Evolutionary conservation across 306 rosid genomes (phyloP).

Genomic region (Lupinus albus): DNA sequence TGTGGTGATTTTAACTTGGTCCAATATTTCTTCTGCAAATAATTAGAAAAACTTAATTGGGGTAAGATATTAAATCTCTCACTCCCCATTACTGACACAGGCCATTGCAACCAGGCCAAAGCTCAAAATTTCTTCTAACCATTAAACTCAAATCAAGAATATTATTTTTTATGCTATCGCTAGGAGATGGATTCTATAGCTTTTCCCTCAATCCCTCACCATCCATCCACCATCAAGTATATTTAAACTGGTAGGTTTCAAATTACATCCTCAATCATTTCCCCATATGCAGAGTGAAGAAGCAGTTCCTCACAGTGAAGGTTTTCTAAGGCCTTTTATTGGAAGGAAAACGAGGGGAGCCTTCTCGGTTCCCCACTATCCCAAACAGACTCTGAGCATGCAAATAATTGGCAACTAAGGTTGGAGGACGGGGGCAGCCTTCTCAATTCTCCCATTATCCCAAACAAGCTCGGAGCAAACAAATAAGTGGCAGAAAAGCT

Average conservation of each 20-base stretch:
- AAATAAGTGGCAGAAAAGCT: conserved; percentile 38
- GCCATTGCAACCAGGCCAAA: conserved; percentile 16
- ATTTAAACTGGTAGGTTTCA: conserved; percentile 38
- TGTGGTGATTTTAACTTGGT: conserved; percentile 70
- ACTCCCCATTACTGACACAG: conserved; percentile 15
- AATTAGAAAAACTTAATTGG: conserved; percentile 35
- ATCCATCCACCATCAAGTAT: no score
- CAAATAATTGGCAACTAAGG: no score
- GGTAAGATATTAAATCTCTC: conserved; percentile 18
- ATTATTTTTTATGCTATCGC: background rate
- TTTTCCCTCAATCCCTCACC: background rate
- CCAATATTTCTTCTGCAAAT: conserved; percentile 95
- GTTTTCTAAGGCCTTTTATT: conserved; percentile 16
- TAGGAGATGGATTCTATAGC: conserved; percentile 6
- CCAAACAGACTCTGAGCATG: no score
- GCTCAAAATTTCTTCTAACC: conserved; percentile 11
- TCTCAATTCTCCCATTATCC: background rate
- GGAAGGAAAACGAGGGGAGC: background rate
- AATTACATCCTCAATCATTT: conserved; percentile 30
- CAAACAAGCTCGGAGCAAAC: conserved; percentile 11
- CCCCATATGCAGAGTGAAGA: conserved; percentile 16
- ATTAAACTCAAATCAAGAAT: conserved; percentile 33
- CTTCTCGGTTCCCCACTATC: background rate
- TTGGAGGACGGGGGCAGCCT: no score
- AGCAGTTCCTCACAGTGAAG: conserved; percentile 5